These are phyloP conservation scores for Leccinum obscurum DNA, from an alignment of 768 basidiomycete genomes.

Conservation along the genomic window DNA sequence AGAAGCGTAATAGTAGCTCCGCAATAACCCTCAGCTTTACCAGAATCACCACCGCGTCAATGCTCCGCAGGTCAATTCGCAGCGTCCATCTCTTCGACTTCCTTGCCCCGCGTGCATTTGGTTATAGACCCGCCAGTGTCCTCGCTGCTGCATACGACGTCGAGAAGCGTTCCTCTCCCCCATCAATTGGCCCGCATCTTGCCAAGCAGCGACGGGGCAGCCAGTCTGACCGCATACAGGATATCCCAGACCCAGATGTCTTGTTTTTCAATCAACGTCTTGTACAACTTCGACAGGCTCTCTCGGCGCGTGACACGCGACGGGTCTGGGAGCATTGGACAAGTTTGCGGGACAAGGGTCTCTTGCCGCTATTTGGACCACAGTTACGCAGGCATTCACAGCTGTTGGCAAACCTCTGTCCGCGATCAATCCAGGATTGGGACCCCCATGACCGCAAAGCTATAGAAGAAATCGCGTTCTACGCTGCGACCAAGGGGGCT, in stretches of 20 bases:
- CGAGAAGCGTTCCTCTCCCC: conserved; percentile 3
- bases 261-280: conserved; percentile 38
- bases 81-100: conserved; percentile 40
- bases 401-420: conserved; percentile 34
- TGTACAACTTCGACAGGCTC: conserved; percentile 38
- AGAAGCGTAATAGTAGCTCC: neutral
- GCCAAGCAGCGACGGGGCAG: conserved; percentile 15
- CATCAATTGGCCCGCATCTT: neutral
- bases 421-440: conserved; percentile 21
- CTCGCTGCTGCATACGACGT: conserved; percentile 9
- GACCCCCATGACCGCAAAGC: conserved; percentile 29
- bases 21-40: neutral
- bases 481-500: conserved; percentile 44
- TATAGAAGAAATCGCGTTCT: conserved; percentile 50
- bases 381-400: conserved; percentile 43
- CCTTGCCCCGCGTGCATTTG: conserved; percentile 39
- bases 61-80: conserved; percentile 30
- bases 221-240: conserved; percentile 8
- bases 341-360: conserved; percentile 41
- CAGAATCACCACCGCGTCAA: conserved; percentile 8
- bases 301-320: conserved; percentile 36
- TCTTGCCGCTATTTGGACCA: conserved; percentile 47
- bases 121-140: conserved; percentile 22
- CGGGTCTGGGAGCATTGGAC: conserved; percentile 40
- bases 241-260: conserved; percentile 32